Base-by-base conservation (phyloP, 106 monocot species). In the Narthecium ossifragum region DNA sequence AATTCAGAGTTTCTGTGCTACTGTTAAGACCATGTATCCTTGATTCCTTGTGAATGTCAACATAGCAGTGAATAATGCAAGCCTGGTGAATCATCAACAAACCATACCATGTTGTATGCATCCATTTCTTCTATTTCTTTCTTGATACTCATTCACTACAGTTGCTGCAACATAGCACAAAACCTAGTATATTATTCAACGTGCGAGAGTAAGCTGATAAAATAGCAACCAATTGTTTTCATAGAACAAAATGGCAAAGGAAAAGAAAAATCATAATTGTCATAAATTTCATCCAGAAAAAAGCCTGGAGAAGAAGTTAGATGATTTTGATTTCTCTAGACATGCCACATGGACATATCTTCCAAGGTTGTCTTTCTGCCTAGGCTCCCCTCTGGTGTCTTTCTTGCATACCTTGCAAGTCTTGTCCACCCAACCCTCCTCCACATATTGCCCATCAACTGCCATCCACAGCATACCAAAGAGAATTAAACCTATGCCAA, bases 391-490 rank as follows among this genome's bases (percentile, higher is more conserved):
- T 43, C 73, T 70, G 3, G 94, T 96, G 63, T 96, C 90, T 57
- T 84, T 86, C 73, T 86, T 96, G 81, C 94, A 96, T 4, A 96
- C 72, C 53, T 78, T 96, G 86, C 94, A 96, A 10, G 90, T 96
- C 71, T 90, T 96, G 70, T 96, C 94, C 62, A 90, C 94, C 94
- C 94, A 96, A 10, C 94, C 94, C 55, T 90, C 94, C 63, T 96
- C 94, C 46, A 96, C 94, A n/a, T 90, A 96, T 59, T 86, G 56
- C 26, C 94, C 94, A 17, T 96, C 86, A 30, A 96, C 94, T 96
- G 57, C 9, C 3, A 59, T 6, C 28, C 8, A 20, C 31, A 59
- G n/a, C 26, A 65, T 17, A 17, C 9, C 12, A 36, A 26, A 30
- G 31, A 45, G 6, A 26, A n/a, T n/a, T n/a, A n/a, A 31, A 33